phyloP scores from a whole-genome alignment of 2,329 filamentous ascomycete species.

The Phoma sp. region DNA sequence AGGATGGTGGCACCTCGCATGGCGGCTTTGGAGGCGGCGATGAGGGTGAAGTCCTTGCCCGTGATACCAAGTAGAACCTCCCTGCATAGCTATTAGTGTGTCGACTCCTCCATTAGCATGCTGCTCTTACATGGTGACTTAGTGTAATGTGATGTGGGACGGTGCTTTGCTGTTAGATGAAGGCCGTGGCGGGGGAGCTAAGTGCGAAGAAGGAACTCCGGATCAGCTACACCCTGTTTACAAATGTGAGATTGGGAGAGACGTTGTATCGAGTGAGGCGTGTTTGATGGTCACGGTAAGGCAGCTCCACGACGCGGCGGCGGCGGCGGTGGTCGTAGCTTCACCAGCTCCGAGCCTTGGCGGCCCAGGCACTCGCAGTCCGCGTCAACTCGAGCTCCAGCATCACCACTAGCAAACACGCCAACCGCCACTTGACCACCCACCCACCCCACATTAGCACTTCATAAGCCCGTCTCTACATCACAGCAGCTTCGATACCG shows the following conservation, averaged over 20 bases:
- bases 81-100: constrained; percentile 62
- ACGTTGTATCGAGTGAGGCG: background rate
- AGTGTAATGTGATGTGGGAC: constrained; percentile 16
- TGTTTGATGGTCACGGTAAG: constrained; percentile 11
- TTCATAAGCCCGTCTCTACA: background rate
- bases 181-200: background rate
- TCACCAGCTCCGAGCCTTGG: constrained; percentile 18
- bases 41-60: constrained; percentile 98
- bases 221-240: background rate
- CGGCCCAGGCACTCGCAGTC: constrained; percentile 23
- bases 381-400: constrained; percentile 39
- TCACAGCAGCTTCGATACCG: constrained; percentile 6
- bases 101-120: background rate
- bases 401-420: constrained; percentile 31
- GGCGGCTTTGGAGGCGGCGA: constrained; percentile 95
- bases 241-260: background rate
- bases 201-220: background rate
- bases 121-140: constrained; percentile 43
- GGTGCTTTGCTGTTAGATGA: constrained; percentile 2
- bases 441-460: constrained; percentile 18
- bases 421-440: constrained; percentile 22
- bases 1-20: constrained; percentile 98
- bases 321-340: constrained; percentile 19
- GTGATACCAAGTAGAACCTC: constrained; percentile 98
- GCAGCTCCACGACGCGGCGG: constrained; percentile 21